Conservation (phyloP, 2,329 filamentous ascomycete genomes). For the Sporothrix humicola region DNA sequence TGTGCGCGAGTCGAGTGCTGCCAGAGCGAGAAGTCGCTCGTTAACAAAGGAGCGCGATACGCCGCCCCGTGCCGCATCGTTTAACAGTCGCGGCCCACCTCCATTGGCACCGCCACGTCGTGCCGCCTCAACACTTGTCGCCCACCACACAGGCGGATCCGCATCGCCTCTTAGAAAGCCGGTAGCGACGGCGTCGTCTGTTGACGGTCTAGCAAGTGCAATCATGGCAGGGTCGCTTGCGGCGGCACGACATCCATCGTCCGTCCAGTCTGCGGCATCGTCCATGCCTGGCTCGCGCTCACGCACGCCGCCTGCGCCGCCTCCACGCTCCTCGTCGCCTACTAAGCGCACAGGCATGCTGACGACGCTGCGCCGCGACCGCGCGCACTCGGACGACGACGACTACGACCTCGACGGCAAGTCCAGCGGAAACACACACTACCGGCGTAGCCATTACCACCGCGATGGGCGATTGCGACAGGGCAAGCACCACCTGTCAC, state of each 20-base stretch:
- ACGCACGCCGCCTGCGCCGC: constrained; percentile 39
- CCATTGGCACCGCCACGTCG: constrained; percentile 21
- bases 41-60: neutral
- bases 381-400: constrained; percentile 58
- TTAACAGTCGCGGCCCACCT: neutral
- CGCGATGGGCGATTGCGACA: constrained; percentile 49
- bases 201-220: constrained; percentile 72
- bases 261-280: constrained; percentile 39
- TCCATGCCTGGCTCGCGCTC: constrained; percentile 43
- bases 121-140: neutral
- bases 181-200: constrained; percentile 43
- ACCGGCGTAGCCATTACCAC: constrained; percentile 39
- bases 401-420: constrained; percentile 41
- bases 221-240: constrained; percentile 78
- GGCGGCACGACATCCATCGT: constrained; percentile 60
- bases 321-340: constrained; percentile 18
- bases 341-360: constrained; percentile 54
- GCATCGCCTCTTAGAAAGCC: constrained; percentile 13
- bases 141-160: neutral
- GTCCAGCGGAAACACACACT: constrained; percentile 22
- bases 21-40: neutral
- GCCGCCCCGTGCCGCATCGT: constrained; percentile 5
- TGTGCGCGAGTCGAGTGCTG: constrained; percentile 17
- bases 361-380: constrained; percentile 68
- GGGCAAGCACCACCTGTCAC: constrained; percentile 40